phyloP scores from a whole-genome alignment of 345 rosid species.

The Eucalyptus grandis region DNA sequence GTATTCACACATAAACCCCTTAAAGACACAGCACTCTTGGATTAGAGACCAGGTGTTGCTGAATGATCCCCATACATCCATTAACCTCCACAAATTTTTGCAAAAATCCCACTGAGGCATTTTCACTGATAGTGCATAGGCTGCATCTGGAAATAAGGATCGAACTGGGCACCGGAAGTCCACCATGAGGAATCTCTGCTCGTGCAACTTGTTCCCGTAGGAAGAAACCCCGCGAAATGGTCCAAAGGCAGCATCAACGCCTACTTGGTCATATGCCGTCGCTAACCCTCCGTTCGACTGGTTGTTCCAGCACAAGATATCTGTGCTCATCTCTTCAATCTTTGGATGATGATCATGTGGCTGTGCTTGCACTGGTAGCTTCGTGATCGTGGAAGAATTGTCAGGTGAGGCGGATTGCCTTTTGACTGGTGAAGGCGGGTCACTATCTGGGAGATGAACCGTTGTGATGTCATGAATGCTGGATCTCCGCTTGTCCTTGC shows the following conservation, averaged over 20 bases:
- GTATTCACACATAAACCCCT: not conserved
- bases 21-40: not conserved
- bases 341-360: slow-evolving; percentile 4
- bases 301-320: slow-evolving; percentile 21
- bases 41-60: not conserved
- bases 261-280: not conserved
- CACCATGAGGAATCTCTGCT: not conserved
- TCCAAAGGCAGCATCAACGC: slow-evolving; percentile 15
- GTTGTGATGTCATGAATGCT: slow-evolving; percentile 98
- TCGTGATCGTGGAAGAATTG: slow-evolving; percentile 26
- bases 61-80: not conserved
- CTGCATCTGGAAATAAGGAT: not conserved
- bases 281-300: not conserved
- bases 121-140: not conserved
- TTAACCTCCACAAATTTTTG: not conserved
- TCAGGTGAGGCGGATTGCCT: slow-evolving; percentile 15
- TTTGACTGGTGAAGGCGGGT: slow-evolving; percentile 25
- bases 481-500: slow-evolving; percentile 93
- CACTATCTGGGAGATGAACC: slow-evolving; percentile 44
- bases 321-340: not conserved
- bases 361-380: slow-evolving; percentile 13
- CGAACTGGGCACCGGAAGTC: not conserved
- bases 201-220: slow-evolving; percentile 22
- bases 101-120: not conserved
- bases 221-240: slow-evolving; percentile 48